Evolutionary conservation across 2,329 filamentous ascomycete species (phyloP), one percentile per base, ranked within the genome.

Genomic region (Xylaria digitata): DNA sequence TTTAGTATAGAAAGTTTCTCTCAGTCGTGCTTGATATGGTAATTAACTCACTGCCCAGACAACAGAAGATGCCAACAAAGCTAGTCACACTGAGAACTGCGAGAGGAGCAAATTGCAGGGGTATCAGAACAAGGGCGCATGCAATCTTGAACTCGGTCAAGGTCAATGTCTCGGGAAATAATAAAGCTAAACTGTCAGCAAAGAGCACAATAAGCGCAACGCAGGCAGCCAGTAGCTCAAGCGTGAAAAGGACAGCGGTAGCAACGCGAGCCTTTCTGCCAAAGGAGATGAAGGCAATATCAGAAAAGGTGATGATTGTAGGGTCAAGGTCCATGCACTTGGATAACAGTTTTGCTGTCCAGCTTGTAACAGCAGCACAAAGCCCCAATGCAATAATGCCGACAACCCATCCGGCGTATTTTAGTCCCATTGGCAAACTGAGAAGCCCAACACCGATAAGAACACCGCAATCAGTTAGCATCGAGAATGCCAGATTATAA

Each of bases 281-380:
- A 78, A 96, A 97, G 21, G 93, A 94, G 72, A 97, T 90, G 75
- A 91, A 97, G 1, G 95, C 96, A 54, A 98, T 83, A 76, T 98
- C 95, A 40, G 94, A 96, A 79, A 97, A 98, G 2, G 95, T 97
- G 74, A 97, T 94, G 70, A 97, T 87, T 57, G 88, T 92, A 66
- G 86, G 87, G 80, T 97, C 93, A 23, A 93, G 87, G 72, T 97
- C 91, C 82, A 97, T 90, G 78, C 95, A 98, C 78, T 91, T 95
- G 32, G 93, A 91, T 42, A 97, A 84, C 13, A 97, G 81, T 72
- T 89, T 91, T 13, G 93, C 94, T 0, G 96, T 98, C 79, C 97
- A 97, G 11, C 87, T 87, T 0, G 96, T 98, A 21, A 91, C 87
- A 4, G 87, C 76, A 6, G 93, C 94, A 23, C 92, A 91, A 56